These are phyloP conservation scores for Ceratobasidium sp. DNA, from an alignment of 1,284 basidiomycete species.

Conservation along the genomic window DNA sequence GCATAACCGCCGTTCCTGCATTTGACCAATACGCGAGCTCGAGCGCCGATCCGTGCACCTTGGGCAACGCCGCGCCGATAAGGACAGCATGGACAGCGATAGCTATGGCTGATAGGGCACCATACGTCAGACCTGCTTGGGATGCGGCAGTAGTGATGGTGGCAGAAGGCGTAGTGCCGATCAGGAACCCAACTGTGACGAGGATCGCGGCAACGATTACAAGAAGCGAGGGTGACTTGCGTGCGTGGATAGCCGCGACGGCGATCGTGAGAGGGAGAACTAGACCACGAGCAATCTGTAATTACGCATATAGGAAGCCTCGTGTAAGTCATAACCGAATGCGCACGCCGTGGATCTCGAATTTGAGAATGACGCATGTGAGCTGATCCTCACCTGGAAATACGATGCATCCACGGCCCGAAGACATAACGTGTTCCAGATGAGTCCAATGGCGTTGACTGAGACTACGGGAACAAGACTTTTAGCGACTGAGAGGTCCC, in stretches of 20 bases:
- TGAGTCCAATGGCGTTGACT: slow-evolving; percentile 72
- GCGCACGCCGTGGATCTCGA: background rate
- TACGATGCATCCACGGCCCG: slow-evolving; percentile 77
- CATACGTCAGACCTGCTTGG: slow-evolving; percentile 58
- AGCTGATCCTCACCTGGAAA: slow-evolving; percentile 71
- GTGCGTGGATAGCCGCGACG: slow-evolving; percentile 62
- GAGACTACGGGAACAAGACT: slow-evolving; percentile 66
- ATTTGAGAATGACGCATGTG: background rate
- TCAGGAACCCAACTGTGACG: slow-evolving; percentile 68
- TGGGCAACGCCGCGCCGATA: slow-evolving; percentile 69
- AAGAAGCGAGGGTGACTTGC: slow-evolving; percentile 55
- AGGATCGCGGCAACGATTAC: slow-evolving; percentile 61
- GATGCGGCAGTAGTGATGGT: slow-evolving; percentile 59
- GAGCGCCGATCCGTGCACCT: slow-evolving; percentile 71
- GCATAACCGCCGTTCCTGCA: slow-evolving; percentile 65
- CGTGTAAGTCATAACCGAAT: slow-evolving; percentile 34
- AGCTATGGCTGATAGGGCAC: slow-evolving; percentile 71
- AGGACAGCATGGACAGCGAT: slow-evolving; percentile 76
- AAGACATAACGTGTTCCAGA: slow-evolving; percentile 78
- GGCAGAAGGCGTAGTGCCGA: slow-evolving; percentile 54
- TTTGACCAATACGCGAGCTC: slow-evolving; percentile 80
- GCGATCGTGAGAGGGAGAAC: slow-evolving; percentile 76
- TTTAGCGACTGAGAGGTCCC: slow-evolving; percentile 58
- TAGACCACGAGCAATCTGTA: slow-evolving; percentile 78
- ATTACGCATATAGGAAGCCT: slow-evolving; percentile 15